phyloP scores from a whole-genome alignment of 2,329 filamentous ascomycete genomes.

The Helicocarpus griseus region DNA sequence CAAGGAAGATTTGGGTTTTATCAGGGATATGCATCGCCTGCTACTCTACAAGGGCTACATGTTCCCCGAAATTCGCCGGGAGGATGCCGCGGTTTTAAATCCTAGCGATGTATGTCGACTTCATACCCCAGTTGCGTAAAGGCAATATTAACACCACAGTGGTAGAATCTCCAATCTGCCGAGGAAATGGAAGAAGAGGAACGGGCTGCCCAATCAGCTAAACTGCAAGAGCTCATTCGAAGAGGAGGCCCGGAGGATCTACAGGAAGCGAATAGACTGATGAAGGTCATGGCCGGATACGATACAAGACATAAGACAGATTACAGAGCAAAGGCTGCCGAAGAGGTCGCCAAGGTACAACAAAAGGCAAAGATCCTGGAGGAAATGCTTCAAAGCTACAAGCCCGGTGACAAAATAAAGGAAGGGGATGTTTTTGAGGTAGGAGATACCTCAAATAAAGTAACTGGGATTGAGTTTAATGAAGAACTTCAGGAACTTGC shows the following conservation, averaged over 20 bases:
- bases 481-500: constrained; percentile 60
- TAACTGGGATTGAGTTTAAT: background rate
- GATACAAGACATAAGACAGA: constrained; percentile 94
- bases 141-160: constrained; percentile 18
- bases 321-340: constrained; percentile 92
- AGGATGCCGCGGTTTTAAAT: constrained; percentile 93
- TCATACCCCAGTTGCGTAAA: constrained; percentile 4
- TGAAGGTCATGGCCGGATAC: constrained; percentile 99
- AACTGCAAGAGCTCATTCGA: constrained; percentile 91
- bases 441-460: constrained; percentile 19
- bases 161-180: constrained; percentile 81
- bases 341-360: constrained; percentile 89
- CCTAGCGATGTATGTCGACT: constrained; percentile 72
- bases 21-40: constrained; percentile 93
- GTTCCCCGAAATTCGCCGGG: constrained; percentile 82
- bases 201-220: constrained; percentile 88
- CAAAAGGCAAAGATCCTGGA: constrained; percentile 89
- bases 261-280: constrained; percentile 91
- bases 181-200: constrained; percentile 99
- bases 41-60: constrained; percentile 95
- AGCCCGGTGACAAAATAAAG: constrained; percentile 67
- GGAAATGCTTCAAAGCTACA: constrained; percentile 79
- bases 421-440: constrained; percentile 62
- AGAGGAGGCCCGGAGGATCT: constrained; percentile 84
- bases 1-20: constrained; percentile 93